Base-by-base conservation (phyloP, 176 grass and related monocot genomes). In the Ampelocalamus luodianensis region DNA sequence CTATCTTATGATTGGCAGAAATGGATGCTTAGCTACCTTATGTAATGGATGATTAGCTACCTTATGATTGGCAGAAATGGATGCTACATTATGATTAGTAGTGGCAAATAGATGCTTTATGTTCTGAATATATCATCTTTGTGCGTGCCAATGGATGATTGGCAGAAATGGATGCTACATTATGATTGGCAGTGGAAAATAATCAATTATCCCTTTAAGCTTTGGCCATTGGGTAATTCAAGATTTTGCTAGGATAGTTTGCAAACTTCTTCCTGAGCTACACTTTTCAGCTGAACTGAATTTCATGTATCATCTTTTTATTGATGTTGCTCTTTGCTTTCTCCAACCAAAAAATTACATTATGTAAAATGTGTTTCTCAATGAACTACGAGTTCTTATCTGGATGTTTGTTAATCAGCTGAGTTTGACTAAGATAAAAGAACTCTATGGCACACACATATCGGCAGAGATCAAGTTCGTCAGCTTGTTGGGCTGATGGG, bases 401-500 rank as follows among this genome's bases (percentile, higher is more conserved):
- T 66, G 68, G 59, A 14, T 87, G 14, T 45, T 73, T 90, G 43
- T 94, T 72, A 26, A 83, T 80, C 93, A 99, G 96, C 75, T 99
- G 82, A 96, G 71, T 54, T 29, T 77, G 81, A 92, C 84, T 56
- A 88, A 95, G 79, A 91, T 99, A 85, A 96, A 94, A 81, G 91
- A 96, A 53, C 83, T 99, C 12, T 99, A 99, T 46, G 91, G 93
- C 22, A 92, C 96, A 74, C 88, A 93, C 96, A 99, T 92, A 99
- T 99, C 29, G 96, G 91, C 61, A 89, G 96, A 81, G 86, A 85
- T 83, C 90, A 92, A 83, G 88, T 51, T 83, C 90, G 78, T 68
- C 80, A 87, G 44, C 93, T 98, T 87, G 96, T 96, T 95, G 93
- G 93, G 49, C 69, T 98, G 65, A 98, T 98, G 96, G 96, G 96